phyloP scores from a whole-genome alignment of 345 rosid species.

The Noccaea caerulescens region DNA sequence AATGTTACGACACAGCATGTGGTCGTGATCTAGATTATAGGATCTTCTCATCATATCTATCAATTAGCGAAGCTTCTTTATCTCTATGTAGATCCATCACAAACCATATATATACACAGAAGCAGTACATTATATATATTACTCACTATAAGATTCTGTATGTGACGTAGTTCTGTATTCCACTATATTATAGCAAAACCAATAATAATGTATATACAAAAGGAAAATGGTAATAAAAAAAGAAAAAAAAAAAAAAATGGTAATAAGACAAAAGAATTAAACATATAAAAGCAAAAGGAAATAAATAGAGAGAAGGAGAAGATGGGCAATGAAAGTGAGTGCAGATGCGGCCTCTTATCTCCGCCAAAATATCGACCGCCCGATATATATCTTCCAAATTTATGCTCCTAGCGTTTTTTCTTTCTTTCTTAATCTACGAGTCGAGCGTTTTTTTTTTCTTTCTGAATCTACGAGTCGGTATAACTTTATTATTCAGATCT shows the following conservation, averaged over 20 bases:
- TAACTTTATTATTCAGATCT: no score
- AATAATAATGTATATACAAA: neutral
- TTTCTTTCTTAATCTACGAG: no score
- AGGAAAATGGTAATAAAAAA: neutral
- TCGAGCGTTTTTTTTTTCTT: no score
- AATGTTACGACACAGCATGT: conserved; percentile 42
- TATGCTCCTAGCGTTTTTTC: no score
- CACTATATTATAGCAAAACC: conserved; percentile 19
- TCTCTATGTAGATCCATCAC: conserved; percentile 1
- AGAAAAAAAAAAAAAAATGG: no score
- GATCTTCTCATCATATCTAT: conserved; percentile 36
- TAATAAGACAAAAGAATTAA: conserved; percentile 17
- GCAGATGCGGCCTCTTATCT: conserved; percentile 34
- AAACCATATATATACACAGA: neutral
- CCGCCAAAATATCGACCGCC: conserved; percentile 30
- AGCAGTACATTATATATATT: neutral
- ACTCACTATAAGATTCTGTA: conserved; percentile 12
- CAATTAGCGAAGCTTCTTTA: conserved; percentile 21
- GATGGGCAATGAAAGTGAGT: conserved; percentile 42
- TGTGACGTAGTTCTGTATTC: conserved; percentile 34
- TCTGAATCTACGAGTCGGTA: no score
- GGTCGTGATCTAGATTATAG: conserved; percentile 36
- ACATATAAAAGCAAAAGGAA: conserved; percentile 17
- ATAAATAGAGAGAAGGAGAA: conserved; percentile 14
- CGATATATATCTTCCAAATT: conserved; percentile 2